Conservation (phyloP, 2,329 filamentous ascomycete species). For the Pseudopithomyces chartarum region DNA sequence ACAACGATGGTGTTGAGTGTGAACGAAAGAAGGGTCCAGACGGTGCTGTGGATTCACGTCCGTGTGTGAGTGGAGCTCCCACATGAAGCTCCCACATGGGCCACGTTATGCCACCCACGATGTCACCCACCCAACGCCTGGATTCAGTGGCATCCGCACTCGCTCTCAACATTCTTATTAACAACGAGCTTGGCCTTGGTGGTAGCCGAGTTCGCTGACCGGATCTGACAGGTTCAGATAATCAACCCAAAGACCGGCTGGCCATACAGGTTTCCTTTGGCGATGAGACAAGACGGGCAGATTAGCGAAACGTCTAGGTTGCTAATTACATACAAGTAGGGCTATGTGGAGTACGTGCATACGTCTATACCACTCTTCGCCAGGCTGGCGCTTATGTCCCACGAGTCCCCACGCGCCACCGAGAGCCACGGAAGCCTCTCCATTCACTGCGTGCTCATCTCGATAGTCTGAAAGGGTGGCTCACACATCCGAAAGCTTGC, state of each 20-base stretch:
- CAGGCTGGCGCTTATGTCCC: background rate
- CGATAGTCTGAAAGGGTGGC: background rate
- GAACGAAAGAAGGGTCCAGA: background rate
- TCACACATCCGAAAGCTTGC: constrained; percentile 1
- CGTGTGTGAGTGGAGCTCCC: background rate
- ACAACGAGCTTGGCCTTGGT: background rate
- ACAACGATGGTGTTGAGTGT: background rate
- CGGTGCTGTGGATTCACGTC: background rate
- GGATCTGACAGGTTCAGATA: constrained; percentile 1
- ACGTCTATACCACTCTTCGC: background rate
- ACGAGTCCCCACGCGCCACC: background rate
- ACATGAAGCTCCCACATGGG: background rate
- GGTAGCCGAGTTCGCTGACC: background rate
- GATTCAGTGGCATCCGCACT: background rate
- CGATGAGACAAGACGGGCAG: background rate
- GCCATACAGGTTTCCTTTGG: background rate
- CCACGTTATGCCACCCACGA: background rate
- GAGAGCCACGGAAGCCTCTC: background rate
- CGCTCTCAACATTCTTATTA: background rate
- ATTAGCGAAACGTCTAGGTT: constrained; percentile 1
- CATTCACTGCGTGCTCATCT: background rate
- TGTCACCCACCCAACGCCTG: background rate
- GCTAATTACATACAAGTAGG: background rate
- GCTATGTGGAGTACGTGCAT: constrained; percentile 6
- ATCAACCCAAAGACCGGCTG: background rate